phyloP scores from a whole-genome alignment of 345 rosid species.

The Corchorus olitorius region DNA sequence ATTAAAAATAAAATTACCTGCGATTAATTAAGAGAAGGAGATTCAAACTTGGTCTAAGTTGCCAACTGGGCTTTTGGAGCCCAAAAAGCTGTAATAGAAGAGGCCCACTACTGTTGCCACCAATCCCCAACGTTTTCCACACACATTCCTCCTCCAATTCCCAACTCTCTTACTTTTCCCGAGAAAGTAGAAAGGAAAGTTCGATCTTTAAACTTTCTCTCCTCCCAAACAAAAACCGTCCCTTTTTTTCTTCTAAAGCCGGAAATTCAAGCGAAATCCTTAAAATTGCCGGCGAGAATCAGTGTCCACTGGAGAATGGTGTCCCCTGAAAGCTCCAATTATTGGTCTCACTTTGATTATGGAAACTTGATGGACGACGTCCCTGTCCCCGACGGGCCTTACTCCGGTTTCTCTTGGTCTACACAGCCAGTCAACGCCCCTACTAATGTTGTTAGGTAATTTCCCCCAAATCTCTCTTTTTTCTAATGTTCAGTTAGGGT shows the following conservation, averaged over 20 bases:
- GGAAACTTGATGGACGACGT: constrained; percentile 72
- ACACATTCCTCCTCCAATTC: background rate
- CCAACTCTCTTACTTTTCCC: background rate
- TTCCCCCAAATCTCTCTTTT: background rate
- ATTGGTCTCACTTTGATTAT: constrained; percentile 51
- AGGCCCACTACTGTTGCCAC: background rate
- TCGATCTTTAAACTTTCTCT: background rate
- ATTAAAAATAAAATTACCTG: too few species aligned
- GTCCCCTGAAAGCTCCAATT: constrained; percentile 68
- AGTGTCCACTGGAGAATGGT: constrained; percentile 47
- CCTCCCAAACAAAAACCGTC: constrained; percentile 16
- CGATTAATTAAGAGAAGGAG: background rate
- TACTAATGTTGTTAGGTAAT: constrained; percentile 64
- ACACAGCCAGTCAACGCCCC: constrained; percentile 54
- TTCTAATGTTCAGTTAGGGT: constrained; percentile 8
- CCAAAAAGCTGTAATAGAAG: background rate
- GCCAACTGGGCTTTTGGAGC: constrained; percentile 14
- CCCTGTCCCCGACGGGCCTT: constrained; percentile 56
- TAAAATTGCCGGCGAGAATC: constrained; percentile 20
- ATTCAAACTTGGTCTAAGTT: constrained; percentile 12
- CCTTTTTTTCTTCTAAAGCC: background rate
- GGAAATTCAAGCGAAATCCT: constrained; percentile 6
- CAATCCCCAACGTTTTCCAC: constrained; percentile 5
- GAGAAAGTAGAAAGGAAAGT: background rate
- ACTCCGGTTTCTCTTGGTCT: constrained; percentile 76